Conservation (phyloP, 331 rosid species). For the Rosa hybrid region DNA sequence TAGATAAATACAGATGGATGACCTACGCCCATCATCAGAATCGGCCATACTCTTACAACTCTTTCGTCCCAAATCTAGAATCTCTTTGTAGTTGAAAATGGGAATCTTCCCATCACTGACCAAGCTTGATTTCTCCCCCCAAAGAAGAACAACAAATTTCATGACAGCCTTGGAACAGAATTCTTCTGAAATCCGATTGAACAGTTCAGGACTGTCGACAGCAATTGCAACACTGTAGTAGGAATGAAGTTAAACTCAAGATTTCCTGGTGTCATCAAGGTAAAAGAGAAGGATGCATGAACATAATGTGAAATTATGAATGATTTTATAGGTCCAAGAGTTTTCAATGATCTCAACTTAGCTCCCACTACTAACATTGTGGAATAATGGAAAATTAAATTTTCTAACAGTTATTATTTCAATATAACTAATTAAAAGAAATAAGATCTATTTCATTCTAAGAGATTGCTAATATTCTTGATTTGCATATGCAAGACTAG, state of each 20-base stretch:
- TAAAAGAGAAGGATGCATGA: background rate
- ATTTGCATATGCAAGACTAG: background rate
- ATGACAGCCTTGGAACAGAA: constrained; percentile 56
- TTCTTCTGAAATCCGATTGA: constrained; percentile 60
- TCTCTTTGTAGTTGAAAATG: constrained; percentile 56
- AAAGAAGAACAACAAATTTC: constrained; percentile 76
- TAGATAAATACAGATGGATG: background rate
- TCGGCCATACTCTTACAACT: constrained; percentile 48
- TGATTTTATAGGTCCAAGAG: background rate
- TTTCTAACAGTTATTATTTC: background rate
- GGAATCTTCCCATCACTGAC: constrained; percentile 48
- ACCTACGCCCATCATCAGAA: constrained; percentile 36
- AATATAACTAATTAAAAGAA: background rate
- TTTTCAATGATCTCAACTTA: background rate
- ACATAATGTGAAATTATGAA: background rate
- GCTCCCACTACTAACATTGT: background rate
- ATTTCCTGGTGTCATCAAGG: background rate
- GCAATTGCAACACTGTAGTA: constrained; percentile 74
- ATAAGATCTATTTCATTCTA: background rate
- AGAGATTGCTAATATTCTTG: background rate
- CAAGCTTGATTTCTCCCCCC: constrained; percentile 87
- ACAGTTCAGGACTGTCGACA: constrained; percentile 78
- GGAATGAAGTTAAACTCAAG: constrained; percentile 30
- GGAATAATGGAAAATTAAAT: background rate
- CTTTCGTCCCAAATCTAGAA: constrained; percentile 64